Evolutionary conservation across 495 filamentous ascomycete species (phyloP), one percentile per base, ranked within the genome.

Genomic region (Rostrohypoxylon terebratum): DNA sequence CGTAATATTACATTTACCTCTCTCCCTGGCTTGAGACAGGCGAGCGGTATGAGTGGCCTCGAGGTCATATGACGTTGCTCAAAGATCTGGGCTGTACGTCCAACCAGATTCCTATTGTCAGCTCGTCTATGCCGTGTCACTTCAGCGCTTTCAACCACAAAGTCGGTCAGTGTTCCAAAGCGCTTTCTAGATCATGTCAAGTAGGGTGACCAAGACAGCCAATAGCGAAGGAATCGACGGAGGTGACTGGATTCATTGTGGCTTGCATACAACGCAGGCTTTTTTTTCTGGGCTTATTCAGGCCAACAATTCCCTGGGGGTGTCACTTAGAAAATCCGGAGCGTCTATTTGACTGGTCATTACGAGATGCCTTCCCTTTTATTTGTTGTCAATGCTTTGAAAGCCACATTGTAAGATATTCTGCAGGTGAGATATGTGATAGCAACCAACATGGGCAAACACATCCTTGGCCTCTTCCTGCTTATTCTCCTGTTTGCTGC

Each of bases 111-210:
- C 60, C n/a, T 57, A 40, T 28, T 68, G 70, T 73, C 70, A 68
- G 64, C 65, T 73, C 59, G 34, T 61, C 53, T 50, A 68, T 73
- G 70, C 38, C 55, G 70, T 73, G 70, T 68, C 45, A 73, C 33
- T 33, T 11, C 31, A 33, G 57, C 63, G 28, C 31, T 54, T 53
- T 61, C n/a, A 25, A 47, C 54, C 65, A 48, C 44, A 42, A 69
- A 62, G 65, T 73, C 71, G 65, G 71, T 73, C 71, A 69, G 69
- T 69, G 61, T 69, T 66, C 67, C 65, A 73, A 18, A 57, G 53
- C 48, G 23, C 23, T 23, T 31, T 53, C 48, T 53, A 53, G 48
- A 31, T 53, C 23, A 4, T 53, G 13, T 2, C 21, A 53, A 14
- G 23, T 53, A 13, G 23, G 23, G n/a, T 31, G 45, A 38, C 62